Evolutionary conservation across 2,329 filamentous ascomycete species (phyloP).

Genomic region (Xylaria sp.): DNA sequence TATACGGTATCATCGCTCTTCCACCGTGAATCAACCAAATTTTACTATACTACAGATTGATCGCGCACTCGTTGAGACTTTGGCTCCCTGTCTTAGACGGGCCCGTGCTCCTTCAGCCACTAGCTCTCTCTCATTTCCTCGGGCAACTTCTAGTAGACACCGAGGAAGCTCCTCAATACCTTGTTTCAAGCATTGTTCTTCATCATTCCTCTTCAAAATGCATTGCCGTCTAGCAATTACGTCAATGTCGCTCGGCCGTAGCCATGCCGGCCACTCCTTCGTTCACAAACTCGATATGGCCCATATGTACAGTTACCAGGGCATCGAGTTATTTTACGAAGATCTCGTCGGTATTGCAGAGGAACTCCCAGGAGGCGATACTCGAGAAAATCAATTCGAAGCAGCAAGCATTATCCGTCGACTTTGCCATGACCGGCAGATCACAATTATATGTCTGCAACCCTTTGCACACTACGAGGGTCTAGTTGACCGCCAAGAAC

Average conservation of each 20-base stretch:
- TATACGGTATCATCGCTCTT: not conserved
- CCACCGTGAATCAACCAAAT: too few species aligned
- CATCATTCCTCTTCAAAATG: conserved; percentile 44
- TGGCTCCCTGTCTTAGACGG: conserved; percentile 6
- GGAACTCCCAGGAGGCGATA: conserved; percentile 48
- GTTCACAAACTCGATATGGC: conserved; percentile 72
- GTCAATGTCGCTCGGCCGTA: conserved; percentile 77
- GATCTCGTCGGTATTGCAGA: conserved; percentile 69
- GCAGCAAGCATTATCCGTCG: conserved; percentile 63
- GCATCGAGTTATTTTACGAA: conserved; percentile 80
- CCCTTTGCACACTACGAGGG: conserved; percentile 83
- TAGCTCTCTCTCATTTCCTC: not conserved
- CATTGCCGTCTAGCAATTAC: conserved; percentile 70
- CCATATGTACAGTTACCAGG: conserved; percentile 65
- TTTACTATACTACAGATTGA: not conserved
- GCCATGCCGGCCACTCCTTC: conserved; percentile 69
- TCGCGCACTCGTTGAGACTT: not conserved
- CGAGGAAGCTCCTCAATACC: not conserved
- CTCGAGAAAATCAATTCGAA: conserved; percentile 54
- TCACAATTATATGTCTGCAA: conserved; percentile 71
- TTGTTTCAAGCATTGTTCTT: not conserved
- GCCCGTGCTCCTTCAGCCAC: conserved; percentile 1
- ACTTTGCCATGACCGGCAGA: conserved; percentile 60
- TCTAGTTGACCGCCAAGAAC: conserved; percentile 64
- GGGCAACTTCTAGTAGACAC: not conserved